phyloP scores from a whole-genome alignment of 129 eudicot genomes.

The Flaveria ramosissima region DNA sequence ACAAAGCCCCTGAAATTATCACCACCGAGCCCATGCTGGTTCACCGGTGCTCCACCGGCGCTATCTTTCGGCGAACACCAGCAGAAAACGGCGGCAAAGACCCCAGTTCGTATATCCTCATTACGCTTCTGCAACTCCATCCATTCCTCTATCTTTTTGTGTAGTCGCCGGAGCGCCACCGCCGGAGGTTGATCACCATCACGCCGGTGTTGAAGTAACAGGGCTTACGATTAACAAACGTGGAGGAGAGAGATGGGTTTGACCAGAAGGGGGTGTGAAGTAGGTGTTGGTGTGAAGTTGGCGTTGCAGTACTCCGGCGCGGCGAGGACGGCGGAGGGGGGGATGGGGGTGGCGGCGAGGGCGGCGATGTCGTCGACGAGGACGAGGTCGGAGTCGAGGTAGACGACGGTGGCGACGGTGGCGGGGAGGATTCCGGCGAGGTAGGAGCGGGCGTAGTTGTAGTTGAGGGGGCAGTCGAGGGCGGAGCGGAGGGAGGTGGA shows the following conservation, averaged over 20 bases:
- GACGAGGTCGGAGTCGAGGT: constrained; percentile 60
- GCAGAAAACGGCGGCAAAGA: constrained; percentile 35
- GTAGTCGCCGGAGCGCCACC: constrained; percentile 31
- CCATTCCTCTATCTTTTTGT: constrained; percentile 36
- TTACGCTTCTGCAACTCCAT: constrained; percentile 45
- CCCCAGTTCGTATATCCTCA: constrained; percentile 28
- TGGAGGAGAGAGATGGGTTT: constrained; percentile 49
- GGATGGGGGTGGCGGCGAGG: constrained; percentile 44
- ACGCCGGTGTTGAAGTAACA: constrained; percentile 51
- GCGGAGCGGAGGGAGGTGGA: constrained; percentile 66
- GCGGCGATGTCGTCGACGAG: constrained; percentile 14
- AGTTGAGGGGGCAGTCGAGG: constrained; percentile 60
- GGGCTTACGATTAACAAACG: constrained; percentile 39
- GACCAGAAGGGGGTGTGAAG: constrained; percentile 73
- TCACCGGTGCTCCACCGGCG: constrained; percentile 42
- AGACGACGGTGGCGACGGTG: constrained; percentile 38
- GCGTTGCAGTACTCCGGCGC: constrained; percentile 50
- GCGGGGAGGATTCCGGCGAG: constrained; percentile 45
- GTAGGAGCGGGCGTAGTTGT: constrained; percentile 71
- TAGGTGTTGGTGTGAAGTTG: constrained; percentile 53
- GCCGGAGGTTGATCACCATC: constrained; percentile 24
- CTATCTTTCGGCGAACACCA: constrained; percentile 39
- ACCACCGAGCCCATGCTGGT: constrained; percentile 29
- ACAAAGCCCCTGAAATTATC: constrained; percentile 3
- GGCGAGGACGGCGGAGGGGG: constrained; percentile 11